phyloP scores from a whole-genome alignment of 2,329 filamentous ascomycete species.

The Microcera coccophila region DNA sequence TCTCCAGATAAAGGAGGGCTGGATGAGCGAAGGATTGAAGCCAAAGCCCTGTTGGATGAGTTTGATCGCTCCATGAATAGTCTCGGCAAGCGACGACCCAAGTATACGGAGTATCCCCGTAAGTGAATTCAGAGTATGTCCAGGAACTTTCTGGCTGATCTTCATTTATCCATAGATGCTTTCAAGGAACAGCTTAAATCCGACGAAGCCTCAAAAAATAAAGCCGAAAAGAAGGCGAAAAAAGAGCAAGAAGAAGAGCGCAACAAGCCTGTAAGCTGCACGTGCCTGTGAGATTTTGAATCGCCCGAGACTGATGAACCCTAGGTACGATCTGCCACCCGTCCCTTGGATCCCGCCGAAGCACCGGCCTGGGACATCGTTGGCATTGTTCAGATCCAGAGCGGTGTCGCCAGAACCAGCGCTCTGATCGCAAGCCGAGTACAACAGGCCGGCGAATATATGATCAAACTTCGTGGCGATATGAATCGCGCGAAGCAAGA shows the following conservation, averaged over 20 bases:
- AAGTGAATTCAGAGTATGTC: no score
- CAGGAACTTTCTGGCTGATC: no score
- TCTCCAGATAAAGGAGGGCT: constrained; percentile 37
- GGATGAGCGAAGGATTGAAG: constrained; percentile 41
- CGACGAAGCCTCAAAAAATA: constrained; percentile 44
- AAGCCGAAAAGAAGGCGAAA: constrained; percentile 44
- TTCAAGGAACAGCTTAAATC: constrained; percentile 47
- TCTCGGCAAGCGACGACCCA: constrained; percentile 41
- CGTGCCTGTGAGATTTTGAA: background rate
- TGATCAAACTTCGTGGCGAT: constrained; percentile 46
- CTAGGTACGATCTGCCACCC: constrained; percentile 39
- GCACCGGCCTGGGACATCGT: constrained; percentile 52
- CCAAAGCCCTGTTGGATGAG: constrained; percentile 37
- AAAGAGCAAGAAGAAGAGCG: constrained; percentile 40
- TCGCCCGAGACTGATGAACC: constrained; percentile 3
- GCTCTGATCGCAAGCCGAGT: constrained; percentile 45
- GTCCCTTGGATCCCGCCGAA: constrained; percentile 44
- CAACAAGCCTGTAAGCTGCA: constrained; percentile 35
- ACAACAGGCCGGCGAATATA: constrained; percentile 48
- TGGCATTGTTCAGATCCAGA: constrained; percentile 48
- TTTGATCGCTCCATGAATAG: constrained; percentile 41
- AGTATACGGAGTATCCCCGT: constrained; percentile 46
- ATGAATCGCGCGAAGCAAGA: constrained; percentile 47
- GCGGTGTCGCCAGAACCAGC: constrained; percentile 35
- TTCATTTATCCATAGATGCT: constrained; percentile 32